Percentiles rank a stretch among this genome's conserved stretches.
Conservation (phyloP, 768 basidiomycete species). For the Rhodotorula paludigena region DNA sequence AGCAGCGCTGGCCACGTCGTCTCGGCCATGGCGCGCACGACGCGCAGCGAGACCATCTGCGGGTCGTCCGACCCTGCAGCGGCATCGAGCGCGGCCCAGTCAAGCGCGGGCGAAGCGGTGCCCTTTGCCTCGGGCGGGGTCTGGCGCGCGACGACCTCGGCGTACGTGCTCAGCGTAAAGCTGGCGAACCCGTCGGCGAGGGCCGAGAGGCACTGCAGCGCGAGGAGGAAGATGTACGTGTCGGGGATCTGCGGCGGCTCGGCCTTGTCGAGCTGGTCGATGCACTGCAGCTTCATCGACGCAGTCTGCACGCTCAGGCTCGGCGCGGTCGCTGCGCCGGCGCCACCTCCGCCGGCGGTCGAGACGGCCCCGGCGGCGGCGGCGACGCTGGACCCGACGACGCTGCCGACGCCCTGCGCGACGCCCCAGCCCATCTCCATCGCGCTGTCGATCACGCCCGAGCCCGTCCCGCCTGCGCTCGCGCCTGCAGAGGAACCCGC, state of each 20-base stretch:
- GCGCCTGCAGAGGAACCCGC: neutral
- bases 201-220: slow-evolving; percentile 77
- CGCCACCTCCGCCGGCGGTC: no score
- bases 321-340: slow-evolving; percentile 65
- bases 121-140: neutral
- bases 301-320: slow-evolving; percentile 6
- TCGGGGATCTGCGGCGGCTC: slow-evolving; percentile 92
- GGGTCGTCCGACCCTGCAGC: slow-evolving; percentile 55
- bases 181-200: slow-evolving; percentile 79
- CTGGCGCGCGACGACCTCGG: slow-evolving; percentile 47
- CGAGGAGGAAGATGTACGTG: slow-evolving; percentile 85
- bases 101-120: slow-evolving; percentile 66
- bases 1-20: slow-evolving; percentile 88
- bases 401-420: slow-evolving; percentile 23
- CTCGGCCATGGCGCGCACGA: slow-evolving; percentile 72
- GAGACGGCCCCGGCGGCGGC: slow-evolving; percentile 39
- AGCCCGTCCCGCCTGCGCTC: neutral
- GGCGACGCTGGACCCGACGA: slow-evolving; percentile 24
- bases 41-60: slow-evolving; percentile 57
- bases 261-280: slow-evolving; percentile 96
- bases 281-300: slow-evolving; percentile 51
- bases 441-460: slow-evolving; percentile 31
- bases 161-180: slow-evolving; percentile 68
- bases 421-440: slow-evolving; percentile 35
- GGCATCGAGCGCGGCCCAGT: slow-evolving; percentile 60